Conservation (phyloP, 2,329 filamentous ascomycete species). For the Stachybotrys chartarum region DNA sequence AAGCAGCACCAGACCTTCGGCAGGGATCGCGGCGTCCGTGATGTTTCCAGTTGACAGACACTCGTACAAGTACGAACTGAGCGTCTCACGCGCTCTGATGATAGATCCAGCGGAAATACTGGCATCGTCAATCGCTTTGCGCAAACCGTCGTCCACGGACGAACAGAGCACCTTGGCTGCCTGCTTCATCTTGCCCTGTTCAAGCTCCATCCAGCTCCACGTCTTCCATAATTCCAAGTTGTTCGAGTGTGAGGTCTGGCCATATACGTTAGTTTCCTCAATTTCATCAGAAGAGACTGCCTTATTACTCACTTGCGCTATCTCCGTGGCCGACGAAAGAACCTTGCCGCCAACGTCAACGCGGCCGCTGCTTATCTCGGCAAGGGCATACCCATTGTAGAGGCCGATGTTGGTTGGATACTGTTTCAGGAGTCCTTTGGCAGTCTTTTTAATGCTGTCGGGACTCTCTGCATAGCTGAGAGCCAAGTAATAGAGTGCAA, state of each 20-base stretch:
- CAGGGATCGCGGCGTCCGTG: slow-evolving; percentile 44
- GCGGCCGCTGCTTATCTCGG: slow-evolving; percentile 57
- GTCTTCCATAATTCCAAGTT: slow-evolving; percentile 44
- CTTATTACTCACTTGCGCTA: slow-evolving; percentile 19
- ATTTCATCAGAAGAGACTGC: not conserved
- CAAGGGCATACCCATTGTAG: slow-evolving; percentile 73
- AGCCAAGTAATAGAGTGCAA: slow-evolving; percentile 66
- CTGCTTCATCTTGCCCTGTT: slow-evolving; percentile 20
- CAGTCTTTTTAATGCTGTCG: slow-evolving; percentile 55
- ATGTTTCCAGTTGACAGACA: slow-evolving; percentile 42
- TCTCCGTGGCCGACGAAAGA: slow-evolving; percentile 54
- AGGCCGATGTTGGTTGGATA: slow-evolving; percentile 56
- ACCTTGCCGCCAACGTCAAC: slow-evolving; percentile 54
- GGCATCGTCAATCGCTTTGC: slow-evolving; percentile 6
- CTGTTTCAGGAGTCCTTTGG: slow-evolving; percentile 66
- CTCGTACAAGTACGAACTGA: slow-evolving; percentile 48
- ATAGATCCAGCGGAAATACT: slow-evolving; percentile 28
- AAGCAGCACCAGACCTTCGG: slow-evolving; percentile 58
- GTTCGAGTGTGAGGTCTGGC: not conserved
- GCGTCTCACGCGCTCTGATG: slow-evolving; percentile 45
- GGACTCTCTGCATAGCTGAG: slow-evolving; percentile 53
- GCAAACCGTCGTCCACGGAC: slow-evolving; percentile 22
- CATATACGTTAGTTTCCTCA: not conserved
- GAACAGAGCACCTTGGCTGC: slow-evolving; percentile 34
- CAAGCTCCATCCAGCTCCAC: slow-evolving; percentile 63